Evolutionary conservation across 2,329 filamentous ascomycete species (phyloP), one percentile per base, ranked within the genome.

Genomic region (Chaetomiaceae sp.): DNA sequence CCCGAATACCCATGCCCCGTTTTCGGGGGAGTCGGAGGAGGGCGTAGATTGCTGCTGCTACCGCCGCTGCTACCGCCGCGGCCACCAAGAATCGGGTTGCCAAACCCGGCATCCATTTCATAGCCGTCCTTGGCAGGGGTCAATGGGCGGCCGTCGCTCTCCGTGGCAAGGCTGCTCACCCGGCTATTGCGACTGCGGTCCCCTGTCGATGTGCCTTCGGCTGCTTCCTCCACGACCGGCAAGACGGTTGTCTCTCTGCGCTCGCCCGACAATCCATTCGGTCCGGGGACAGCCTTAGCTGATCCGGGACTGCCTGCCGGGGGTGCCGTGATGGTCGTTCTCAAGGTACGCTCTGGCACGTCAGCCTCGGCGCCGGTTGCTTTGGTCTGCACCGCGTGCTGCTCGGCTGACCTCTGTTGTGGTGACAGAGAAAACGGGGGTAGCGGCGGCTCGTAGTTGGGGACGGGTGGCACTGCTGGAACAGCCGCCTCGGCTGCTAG

Each of bases 181-280:
- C 63, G 67, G 53, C 77, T 79, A 51, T 72, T 70, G 19, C 74
- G 75, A 62, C 79, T 81, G 48, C 77, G 76, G 25, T 76, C 79
- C 2, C 82, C 81, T 20, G 82, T 77, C 53, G 85, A 88, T 7
- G 77, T 80, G 9, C 76, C 84, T 67, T 96, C 92, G 5, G 83
- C 87, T n/a, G 83, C 86, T 69, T 97, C 92, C 59, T 96, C 88
- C 6, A 97, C 90, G 9, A 96, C 85, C 0, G 92, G 92, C 2
- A 97, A 71, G 1, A 70, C 77, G 63, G 65, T 57, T 14, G 65
- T 62, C 71, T 87, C 64, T 71, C 77, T 58, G 74, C 75, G 51
- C 72, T 81, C 50, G 69, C 69, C 41, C 9, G 9, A 17, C n/a
- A 41, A 7, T 5, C 12, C 31, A 12, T 30, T 65, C 7, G 58